These are phyloP conservation scores for Sanghuangporus sanghuang DNA, from an alignment of 1,284 basidiomycete species.

Conservation along the genomic window DNA sequence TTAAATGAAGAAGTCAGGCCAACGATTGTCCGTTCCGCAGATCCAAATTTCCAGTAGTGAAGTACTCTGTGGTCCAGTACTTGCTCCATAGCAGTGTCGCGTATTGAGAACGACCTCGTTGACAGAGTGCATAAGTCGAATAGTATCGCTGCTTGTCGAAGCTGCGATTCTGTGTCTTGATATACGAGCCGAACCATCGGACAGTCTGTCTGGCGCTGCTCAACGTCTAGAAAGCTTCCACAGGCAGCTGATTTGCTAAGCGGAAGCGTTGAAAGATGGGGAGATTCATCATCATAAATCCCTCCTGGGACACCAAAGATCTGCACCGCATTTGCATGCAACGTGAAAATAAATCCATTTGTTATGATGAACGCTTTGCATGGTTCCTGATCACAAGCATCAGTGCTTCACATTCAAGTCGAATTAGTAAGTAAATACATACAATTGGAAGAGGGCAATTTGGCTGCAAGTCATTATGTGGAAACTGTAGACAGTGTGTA, in stretches of 20 bases:
- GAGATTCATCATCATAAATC: background rate
- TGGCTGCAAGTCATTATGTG: background rate
- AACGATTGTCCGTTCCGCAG: background rate
- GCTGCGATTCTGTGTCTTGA: background rate
- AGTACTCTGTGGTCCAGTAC: background rate
- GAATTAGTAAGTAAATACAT: background rate
- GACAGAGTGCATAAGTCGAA: background rate
- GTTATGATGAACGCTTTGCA: background rate
- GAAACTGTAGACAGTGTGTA: background rate
- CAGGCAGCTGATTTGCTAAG: background rate
- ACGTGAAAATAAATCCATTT: background rate
- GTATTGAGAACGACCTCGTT: background rate
- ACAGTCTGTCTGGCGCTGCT: background rate
- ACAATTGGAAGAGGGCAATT: background rate
- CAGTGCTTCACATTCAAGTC: background rate
- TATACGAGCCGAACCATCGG: background rate
- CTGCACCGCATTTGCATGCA: background rate
- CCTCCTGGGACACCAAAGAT: background rate
- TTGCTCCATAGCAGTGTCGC: background rate
- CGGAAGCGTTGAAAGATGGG: background rate
- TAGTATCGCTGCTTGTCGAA: background rate
- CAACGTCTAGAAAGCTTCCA: background rate
- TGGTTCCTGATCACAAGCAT: background rate
- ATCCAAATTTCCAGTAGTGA: background rate
- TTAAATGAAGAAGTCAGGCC: background rate